These are phyloP conservation scores for Trichosporon sp. DNA, from an alignment of 1,284 basidiomycete species.

Conservation along the genomic window DNA sequence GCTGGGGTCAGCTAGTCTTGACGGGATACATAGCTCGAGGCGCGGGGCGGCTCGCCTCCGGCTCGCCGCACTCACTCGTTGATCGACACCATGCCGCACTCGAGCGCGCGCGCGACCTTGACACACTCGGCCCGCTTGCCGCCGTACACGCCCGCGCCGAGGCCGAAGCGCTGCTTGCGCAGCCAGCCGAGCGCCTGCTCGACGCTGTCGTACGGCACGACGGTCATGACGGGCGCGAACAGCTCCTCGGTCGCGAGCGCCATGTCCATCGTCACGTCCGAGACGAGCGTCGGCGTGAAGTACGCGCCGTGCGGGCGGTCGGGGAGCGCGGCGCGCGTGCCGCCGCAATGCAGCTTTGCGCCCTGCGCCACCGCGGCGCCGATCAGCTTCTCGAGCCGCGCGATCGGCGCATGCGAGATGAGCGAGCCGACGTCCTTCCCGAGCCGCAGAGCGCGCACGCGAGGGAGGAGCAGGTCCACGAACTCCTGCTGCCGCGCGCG, in stretches of 20 bases:
- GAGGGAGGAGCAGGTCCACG: conserved; percentile 60
- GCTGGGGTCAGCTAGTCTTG: conserved; percentile 32
- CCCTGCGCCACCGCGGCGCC: conserved; percentile 60
- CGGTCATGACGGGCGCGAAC: conserved; percentile 80
- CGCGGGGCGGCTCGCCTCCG: not conserved
- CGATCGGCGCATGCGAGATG: conserved; percentile 58
- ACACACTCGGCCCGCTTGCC: conserved; percentile 68
- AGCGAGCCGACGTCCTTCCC: conserved; percentile 54
- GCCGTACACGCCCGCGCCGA: conserved; percentile 96
- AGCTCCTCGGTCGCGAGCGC: conserved; percentile 77
- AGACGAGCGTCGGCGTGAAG: conserved; percentile 82
- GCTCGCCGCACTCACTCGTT: conserved; percentile 71
- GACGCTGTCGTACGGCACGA: conserved; percentile 73
- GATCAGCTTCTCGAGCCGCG: conserved; percentile 66
- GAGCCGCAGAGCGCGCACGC: conserved; percentile 62
- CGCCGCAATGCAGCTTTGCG: conserved; percentile 66
- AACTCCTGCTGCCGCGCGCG: conserved; percentile 56
- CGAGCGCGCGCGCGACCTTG: conserved; percentile 68
- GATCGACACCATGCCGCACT: conserved; percentile 94
- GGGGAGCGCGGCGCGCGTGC: conserved; percentile 60
- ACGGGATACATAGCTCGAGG: no score
- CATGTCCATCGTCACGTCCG: conserved; percentile 69
- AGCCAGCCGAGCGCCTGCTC: conserved; percentile 81
- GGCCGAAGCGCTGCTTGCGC: conserved; percentile 78
- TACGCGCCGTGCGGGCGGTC: conserved; percentile 67